These are phyloP conservation scores for Blastosporella zonata DNA, from an alignment of 1,284 basidiomycete genomes.

Conservation along the genomic window DNA sequence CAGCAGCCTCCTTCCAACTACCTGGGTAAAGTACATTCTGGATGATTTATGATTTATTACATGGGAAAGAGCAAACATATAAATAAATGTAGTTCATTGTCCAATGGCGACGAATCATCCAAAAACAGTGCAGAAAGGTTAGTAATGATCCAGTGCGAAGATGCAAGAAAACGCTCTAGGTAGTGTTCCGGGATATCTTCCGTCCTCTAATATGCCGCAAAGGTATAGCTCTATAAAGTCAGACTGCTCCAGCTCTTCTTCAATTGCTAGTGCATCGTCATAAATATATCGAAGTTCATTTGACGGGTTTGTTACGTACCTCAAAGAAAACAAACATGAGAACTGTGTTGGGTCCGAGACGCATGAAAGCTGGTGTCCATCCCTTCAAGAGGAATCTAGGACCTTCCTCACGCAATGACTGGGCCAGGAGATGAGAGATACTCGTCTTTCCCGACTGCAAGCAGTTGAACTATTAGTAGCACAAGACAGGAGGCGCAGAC, in stretches of 20 bases:
- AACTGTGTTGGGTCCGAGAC: constrained; percentile 80
- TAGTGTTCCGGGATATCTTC: background rate
- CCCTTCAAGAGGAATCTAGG: constrained; percentile 85
- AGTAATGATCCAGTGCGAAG: constrained; percentile 1
- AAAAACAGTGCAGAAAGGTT: constrained; percentile 2
- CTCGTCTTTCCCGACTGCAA: constrained; percentile 45
- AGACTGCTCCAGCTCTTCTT: constrained; percentile 51
- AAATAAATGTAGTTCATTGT: constrained; percentile 8
- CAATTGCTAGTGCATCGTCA: constrained; percentile 48
- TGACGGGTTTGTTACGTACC: constrained; percentile 34
- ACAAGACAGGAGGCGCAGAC: constrained; percentile 21
- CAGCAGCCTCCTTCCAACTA: background rate
- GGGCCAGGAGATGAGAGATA: constrained; percentile 49
- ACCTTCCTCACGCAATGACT: constrained; percentile 72
- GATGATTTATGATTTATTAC: constrained; percentile 7
- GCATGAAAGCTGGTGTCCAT: constrained; percentile 84
- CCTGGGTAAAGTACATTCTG: constrained; percentile 3
- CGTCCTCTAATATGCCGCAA: constrained; percentile 3
- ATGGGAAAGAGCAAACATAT: constrained; percentile 6
- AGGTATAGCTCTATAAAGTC: constrained; percentile 9
- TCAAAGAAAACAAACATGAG: constrained; percentile 87
- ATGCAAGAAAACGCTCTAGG: constrained; percentile 2
- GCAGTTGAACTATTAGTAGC: constrained; percentile 2
- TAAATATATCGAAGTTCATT: background rate
- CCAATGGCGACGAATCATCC: background rate